Evolutionary conservation across 768 basidiomycete genomes (phyloP), one percentile per base, ranked within the genome.

Genomic region (Cystofilobasidium bisporidii): DNA sequence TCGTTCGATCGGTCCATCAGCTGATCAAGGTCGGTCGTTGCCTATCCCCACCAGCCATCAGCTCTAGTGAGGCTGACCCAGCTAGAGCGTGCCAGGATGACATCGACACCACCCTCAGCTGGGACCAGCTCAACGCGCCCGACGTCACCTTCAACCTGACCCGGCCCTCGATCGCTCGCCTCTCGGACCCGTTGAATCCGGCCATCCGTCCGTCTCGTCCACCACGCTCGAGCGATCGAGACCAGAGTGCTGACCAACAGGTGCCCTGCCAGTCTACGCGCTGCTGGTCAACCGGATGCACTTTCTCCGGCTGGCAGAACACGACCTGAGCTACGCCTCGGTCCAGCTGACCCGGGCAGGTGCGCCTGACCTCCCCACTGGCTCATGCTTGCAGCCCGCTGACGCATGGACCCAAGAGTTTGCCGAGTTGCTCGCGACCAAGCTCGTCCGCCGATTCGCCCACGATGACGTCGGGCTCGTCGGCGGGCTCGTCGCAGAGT

Each of bases 91-190:
- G 3, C 12, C 24, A 53, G 45, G 53, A 45, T 1, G 48, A 38
- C 61, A 47, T 63, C 33, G 67, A 68, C 62, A 53, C 67, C 2
- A 53, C 61, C 36, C 61, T 68, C 55, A 47, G 33, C 20, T 63
- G 61, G 61, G 67, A 68, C 38, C 61, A 68, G 61, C 61, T 66
- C 6, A 48, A 45, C 2, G 65, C 57, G 11, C 45, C 88, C 10
- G 89, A 91, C 73, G 83, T 91, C 77, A 88, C 89, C 73, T 89
- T 88, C 70, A 81, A 85, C 24, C 80, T 91, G 61, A 84, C 91
- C 24, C 83, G 88, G 10, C 89, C 89, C 0, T 75, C 90, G 38
- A 86, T 89, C 5, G 76, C 82, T 73, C 88, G 58, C 75, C 91
- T 89, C 81, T 86, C 88, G 9, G 81, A 82, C 64, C 81, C 89